These are phyloP conservation scores for Lathyrus aphaca DNA, from an alignment of 306 rosid genomes.

Conservation along the genomic window DNA sequence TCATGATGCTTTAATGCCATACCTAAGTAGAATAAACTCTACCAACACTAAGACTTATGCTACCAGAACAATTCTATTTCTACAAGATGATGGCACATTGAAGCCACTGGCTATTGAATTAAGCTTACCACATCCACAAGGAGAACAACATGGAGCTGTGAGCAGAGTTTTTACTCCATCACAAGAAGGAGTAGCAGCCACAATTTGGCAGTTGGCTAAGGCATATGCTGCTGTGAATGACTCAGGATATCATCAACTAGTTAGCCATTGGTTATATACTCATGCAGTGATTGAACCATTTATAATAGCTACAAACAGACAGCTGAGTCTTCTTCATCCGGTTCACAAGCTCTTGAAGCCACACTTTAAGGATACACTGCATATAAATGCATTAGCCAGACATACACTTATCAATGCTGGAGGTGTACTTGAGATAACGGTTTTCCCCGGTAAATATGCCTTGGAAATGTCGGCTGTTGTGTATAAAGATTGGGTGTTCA, in stretches of 20 bases:
- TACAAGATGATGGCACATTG: conserved; percentile 77
- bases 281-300: conserved; percentile 98
- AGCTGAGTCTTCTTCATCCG: conserved; percentile 82
- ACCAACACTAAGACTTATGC: conserved; percentile 83
- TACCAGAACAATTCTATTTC: conserved; percentile 73
- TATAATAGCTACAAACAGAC: conserved; percentile 80
- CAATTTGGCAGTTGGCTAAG: conserved; percentile 92
- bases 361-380: conserved; percentile 87
- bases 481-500: conserved; percentile 79
- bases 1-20: conserved; percentile 84
- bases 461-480: conserved; percentile 79
- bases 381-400: conserved; percentile 86
- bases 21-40: conserved; percentile 75
- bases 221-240: conserved; percentile 90
- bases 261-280: conserved; percentile 92
- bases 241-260: conserved; percentile 92
- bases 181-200: conserved; percentile 58
- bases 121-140: conserved; percentile 93
- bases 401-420: conserved; percentile 90
- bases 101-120: conserved; percentile 88
- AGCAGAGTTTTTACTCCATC: conserved; percentile 76
- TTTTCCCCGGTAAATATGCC: conserved; percentile 78
- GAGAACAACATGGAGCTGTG: conserved; percentile 69
- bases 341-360: conserved; percentile 84
- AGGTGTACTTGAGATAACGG: conserved; percentile 88